Conservation (phyloP, 164 flowering plant genomes). For the Annona squamosa region DNA sequence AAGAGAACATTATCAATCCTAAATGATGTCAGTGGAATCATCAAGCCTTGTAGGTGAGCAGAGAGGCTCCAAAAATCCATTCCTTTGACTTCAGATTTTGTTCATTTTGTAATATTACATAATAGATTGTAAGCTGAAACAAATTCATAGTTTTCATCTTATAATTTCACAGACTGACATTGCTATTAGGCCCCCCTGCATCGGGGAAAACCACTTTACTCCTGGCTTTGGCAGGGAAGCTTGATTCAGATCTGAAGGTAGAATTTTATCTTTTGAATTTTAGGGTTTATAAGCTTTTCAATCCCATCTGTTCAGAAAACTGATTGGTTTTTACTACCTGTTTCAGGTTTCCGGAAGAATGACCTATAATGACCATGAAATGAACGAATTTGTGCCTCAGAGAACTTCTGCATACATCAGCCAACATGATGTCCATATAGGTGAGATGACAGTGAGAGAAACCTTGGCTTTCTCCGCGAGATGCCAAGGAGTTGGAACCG, state of each 20-base stretch:
- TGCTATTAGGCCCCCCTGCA: constrained; percentile 85
- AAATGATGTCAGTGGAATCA: constrained; percentile 69
- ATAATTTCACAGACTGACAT: constrained; percentile 52
- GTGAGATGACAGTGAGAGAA: constrained; percentile 98
- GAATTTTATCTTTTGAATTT: neutral
- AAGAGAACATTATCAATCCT: constrained; percentile 35
- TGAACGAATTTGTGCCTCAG: constrained; percentile 78
- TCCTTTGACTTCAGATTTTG: neutral
- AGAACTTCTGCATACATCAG: constrained; percentile 86
- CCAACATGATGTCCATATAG: constrained; percentile 82
- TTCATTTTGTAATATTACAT: neutral
- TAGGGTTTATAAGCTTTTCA: neutral
- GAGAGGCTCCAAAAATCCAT: neutral
- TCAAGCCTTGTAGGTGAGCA: constrained; percentile 74
- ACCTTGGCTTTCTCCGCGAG: constrained; percentile 79
- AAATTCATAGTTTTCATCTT: neutral
- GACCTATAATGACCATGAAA: constrained; percentile 72
- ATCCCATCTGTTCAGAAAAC: no score
- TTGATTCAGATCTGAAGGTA: constrained; percentile 36
- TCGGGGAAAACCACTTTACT: constrained; percentile 87
- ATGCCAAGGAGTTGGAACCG: constrained; percentile 88
- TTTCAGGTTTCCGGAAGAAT: constrained; percentile 65
- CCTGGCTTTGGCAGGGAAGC: constrained; percentile 77
- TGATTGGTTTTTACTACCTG: neutral
- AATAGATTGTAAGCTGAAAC: neutral